Conservation (phyloP, 371 early-diverging fungal species). For the Saksenaea vasiformis region DNA sequence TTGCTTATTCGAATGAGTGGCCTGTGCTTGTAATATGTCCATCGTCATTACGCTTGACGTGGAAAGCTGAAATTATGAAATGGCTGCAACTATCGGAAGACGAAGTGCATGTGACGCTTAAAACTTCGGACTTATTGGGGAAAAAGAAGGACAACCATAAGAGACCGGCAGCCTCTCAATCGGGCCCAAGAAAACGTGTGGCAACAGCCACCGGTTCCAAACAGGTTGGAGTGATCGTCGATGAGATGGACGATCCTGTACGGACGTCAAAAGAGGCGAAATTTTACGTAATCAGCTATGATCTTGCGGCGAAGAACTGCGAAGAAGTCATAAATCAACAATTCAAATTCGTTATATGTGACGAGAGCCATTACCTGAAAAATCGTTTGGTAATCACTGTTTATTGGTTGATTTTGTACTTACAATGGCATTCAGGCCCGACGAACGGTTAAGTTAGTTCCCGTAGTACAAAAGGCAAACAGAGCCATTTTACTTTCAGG, state of each 20-base stretch:
- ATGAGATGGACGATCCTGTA: not conserved
- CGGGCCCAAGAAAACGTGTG: not conserved
- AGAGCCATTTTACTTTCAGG: constrained; percentile 55
- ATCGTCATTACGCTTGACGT: constrained; percentile 52
- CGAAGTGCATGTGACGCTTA: constrained; percentile 36
- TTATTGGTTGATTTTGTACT: constrained; percentile 1
- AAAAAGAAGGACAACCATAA: not conserved
- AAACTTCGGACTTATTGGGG: constrained; percentile 1
- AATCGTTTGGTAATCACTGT: constrained; percentile 26
- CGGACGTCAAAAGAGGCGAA: not conserved
- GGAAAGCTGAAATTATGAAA: constrained; percentile 51
- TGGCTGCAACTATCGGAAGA: constrained; percentile 45
- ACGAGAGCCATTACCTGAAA: constrained; percentile 65
- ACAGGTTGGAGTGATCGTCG: not conserved
- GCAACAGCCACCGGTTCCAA: not conserved
- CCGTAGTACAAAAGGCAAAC: constrained; percentile 44
- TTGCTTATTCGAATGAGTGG: constrained; percentile 53
- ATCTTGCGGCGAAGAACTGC: constrained; percentile 26
- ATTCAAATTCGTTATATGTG: constrained; percentile 33
- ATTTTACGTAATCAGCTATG: constrained; percentile 50
- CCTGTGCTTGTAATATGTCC: constrained; percentile 69
- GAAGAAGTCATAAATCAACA: constrained; percentile 34
- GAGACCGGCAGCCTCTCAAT: not conserved
- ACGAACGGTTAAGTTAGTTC: constrained; percentile 48
- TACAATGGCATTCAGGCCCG: constrained; percentile 25